phyloP scores from a whole-genome alignment of 176 grass and related monocot genomes.

The Calamus simplicifolius region DNA sequence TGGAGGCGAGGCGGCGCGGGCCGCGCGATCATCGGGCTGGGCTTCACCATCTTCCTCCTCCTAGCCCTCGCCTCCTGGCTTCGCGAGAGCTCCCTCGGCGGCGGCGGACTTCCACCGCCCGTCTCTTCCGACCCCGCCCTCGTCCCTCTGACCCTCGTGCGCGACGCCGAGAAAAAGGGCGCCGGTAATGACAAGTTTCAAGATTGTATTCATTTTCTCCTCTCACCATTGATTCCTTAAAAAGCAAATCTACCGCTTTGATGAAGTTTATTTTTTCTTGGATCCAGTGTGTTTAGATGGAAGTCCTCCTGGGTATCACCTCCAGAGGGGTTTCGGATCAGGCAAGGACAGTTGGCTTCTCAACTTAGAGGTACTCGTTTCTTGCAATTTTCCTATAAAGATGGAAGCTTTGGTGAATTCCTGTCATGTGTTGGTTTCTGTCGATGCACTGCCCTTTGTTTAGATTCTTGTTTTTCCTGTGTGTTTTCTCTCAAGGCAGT shows the following conservation, averaged over 20 bases:
- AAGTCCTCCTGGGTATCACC: constrained; percentile 56
- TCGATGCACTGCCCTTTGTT: too few species aligned
- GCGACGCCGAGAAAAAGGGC: constrained; percentile 51
- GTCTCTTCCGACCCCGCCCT: constrained; percentile 20
- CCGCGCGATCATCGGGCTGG: constrained; percentile 17
- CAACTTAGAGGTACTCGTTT: constrained; percentile 46
- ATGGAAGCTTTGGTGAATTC: neutral
- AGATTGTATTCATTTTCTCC: neutral
- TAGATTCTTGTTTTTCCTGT: too few species aligned
- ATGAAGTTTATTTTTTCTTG: constrained; percentile 2
- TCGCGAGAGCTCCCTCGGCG: constrained; percentile 26
- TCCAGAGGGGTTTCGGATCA: constrained; percentile 40
- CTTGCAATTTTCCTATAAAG: neutral
- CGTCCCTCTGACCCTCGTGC: constrained; percentile 62
- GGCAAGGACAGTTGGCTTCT: constrained; percentile 48
- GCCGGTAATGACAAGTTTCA: constrained; percentile 31
- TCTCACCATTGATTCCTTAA: neutral
- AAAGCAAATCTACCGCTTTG: neutral
- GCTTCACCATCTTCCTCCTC: constrained; percentile 12
- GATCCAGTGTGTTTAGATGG: constrained; percentile 70
- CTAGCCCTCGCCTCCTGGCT: constrained; percentile 36
- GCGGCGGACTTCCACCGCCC: constrained; percentile 5
- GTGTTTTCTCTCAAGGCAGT: too few species aligned
- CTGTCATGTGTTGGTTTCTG: too few species aligned
- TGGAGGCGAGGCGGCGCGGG: constrained; percentile 35